Evolutionary conservation across 75 land plant species (phyloP).

Genomic region (Pseudotsuga menziesii): DNA sequence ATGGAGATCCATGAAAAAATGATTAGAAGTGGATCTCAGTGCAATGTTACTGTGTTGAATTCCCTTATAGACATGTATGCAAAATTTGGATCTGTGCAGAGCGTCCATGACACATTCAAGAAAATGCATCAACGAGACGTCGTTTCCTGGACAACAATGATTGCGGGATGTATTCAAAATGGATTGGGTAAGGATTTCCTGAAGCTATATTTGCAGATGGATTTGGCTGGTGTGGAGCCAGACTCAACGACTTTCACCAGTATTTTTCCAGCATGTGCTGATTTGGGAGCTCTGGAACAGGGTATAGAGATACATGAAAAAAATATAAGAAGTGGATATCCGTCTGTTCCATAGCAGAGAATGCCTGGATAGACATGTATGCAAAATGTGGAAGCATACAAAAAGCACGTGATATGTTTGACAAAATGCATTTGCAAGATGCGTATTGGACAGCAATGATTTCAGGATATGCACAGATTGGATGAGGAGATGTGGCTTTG

Average conservation of each 20-base stretch:
- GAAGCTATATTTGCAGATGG: too few relatives aligned
- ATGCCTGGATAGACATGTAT: slow-evolving; percentile 22
- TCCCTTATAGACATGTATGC: slow-evolving; percentile 22
- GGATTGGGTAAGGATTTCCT: too few relatives aligned
- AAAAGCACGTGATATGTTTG: slow-evolving; percentile 18
- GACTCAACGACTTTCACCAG: slow-evolving; percentile 11
- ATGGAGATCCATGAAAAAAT: slow-evolving; percentile 20
- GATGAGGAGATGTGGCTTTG: slow-evolving; percentile 10
- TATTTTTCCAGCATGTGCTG: slow-evolving; percentile 14
- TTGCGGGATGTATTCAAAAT: too few relatives aligned
- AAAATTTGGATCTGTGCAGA: neutral
- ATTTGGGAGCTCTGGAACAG: slow-evolving; percentile 22
- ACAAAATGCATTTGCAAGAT: slow-evolving; percentile 11
- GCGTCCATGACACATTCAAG: slow-evolving; percentile 13
- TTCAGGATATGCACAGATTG: slow-evolving; percentile 17
- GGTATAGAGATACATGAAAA: slow-evolving; percentile 11
- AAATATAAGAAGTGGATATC: neutral
- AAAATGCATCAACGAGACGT: slow-evolving; percentile 26
- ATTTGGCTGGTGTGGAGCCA: slow-evolving; percentile 7
- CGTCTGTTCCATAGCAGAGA: slow-evolving; percentile 8
- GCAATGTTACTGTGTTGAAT: slow-evolving; percentile 13
- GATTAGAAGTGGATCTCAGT: slow-evolving; percentile 10
- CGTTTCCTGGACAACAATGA: too few relatives aligned
- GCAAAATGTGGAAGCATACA: slow-evolving; percentile 18
- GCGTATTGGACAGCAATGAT: slow-evolving; percentile 15